A percentile compares a stretch with the other conserved stretches of the same genome.
Conservation (phyloP, 2,329 filamentous ascomycete genomes). For the Massarina eburnea region DNA sequence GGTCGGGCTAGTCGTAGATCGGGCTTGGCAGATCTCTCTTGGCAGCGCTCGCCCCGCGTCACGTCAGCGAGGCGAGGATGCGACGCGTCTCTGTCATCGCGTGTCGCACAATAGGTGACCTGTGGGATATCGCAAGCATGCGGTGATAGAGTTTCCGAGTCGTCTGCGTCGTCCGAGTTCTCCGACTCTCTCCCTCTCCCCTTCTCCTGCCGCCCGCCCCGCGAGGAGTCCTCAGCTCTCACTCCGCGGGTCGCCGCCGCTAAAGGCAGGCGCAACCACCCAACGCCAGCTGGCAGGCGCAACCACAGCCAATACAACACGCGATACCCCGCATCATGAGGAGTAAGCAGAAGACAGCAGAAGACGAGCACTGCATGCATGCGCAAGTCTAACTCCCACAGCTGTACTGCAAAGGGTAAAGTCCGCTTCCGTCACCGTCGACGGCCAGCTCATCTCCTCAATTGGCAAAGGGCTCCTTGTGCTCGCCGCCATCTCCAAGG, state of each 20-base stretch:
- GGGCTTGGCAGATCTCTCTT: not conserved
- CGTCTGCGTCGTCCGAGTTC: not conserved
- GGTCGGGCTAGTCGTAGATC: not conserved
- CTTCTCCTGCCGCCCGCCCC: not conserved
- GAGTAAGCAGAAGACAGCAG: constrained; percentile 11
- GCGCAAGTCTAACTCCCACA: constrained; percentile 45
- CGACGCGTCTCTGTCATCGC: constrained; percentile 2
- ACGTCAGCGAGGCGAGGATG: constrained; percentile 14
- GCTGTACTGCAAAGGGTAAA: constrained; percentile 92
- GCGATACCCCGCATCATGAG: constrained; percentile 20
- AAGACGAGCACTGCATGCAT: not conserved
- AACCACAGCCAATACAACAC: too few relatives aligned
- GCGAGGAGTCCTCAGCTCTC: not conserved
- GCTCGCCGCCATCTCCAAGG: constrained; percentile 85
- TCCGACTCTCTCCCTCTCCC: not conserved
- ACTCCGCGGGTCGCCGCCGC: constrained; percentile 2
- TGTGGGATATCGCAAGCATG: not conserved
- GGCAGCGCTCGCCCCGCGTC: constrained; percentile 9
- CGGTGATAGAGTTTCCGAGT: not conserved
- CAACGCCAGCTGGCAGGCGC: too few relatives aligned
- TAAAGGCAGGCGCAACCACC: not conserved
- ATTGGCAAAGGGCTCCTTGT: constrained; percentile 90
- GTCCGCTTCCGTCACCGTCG: constrained; percentile 93
- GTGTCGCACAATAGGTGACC: constrained; percentile 5
- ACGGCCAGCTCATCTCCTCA: constrained; percentile 83